Evolutionary conservation across 1,284 basidiomycete species (phyloP).

Genomic region (Heterobasidion parviporum): DNA sequence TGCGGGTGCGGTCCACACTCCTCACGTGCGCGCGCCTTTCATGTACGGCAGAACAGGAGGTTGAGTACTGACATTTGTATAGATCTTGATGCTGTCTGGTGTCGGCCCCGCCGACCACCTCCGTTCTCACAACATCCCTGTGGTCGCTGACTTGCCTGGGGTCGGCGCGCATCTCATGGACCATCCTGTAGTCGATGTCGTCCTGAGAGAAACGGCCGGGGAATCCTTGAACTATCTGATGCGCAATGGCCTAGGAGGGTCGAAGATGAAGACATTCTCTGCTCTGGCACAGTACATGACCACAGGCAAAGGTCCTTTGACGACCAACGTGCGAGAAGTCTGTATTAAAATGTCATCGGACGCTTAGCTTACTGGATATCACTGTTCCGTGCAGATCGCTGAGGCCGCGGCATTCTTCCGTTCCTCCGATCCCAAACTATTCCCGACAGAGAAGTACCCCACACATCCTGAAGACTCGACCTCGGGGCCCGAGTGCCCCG

Average conservation of each 20-base stretch:
- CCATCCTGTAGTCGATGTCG: constrained; percentile 41
- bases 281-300: constrained; percentile 35
- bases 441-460: constrained; percentile 26
- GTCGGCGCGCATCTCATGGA: constrained; percentile 57
- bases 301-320: constrained; percentile 36
- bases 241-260: constrained; percentile 23
- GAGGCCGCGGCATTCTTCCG: constrained; percentile 53
- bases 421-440: constrained; percentile 43
- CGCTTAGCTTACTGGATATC: neutral
- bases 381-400: constrained; percentile 31
- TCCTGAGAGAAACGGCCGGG: constrained; percentile 43
- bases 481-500: constrained; percentile 47
- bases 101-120: constrained; percentile 53
- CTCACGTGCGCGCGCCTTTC: constrained; percentile 32
- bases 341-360: neutral
- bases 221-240: constrained; percentile 30
- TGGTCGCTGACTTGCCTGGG: constrained; percentile 46
- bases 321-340: constrained; percentile 40
- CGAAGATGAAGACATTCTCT: constrained; percentile 20
- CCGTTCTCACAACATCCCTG: constrained; percentile 34
- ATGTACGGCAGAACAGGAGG: constrained; percentile 4
- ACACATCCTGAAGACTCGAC: constrained; percentile 40
- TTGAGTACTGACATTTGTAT: constrained; percentile 2
- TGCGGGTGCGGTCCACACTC: constrained; percentile 55
- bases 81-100: constrained; percentile 69